A percentile compares a stretch with the other conserved stretches of the same genome.
These are phyloP conservation scores for Aspergillus luchuensis DNA, from an alignment of 2,329 filamentous ascomycete genomes.

Conservation along the genomic window DNA sequence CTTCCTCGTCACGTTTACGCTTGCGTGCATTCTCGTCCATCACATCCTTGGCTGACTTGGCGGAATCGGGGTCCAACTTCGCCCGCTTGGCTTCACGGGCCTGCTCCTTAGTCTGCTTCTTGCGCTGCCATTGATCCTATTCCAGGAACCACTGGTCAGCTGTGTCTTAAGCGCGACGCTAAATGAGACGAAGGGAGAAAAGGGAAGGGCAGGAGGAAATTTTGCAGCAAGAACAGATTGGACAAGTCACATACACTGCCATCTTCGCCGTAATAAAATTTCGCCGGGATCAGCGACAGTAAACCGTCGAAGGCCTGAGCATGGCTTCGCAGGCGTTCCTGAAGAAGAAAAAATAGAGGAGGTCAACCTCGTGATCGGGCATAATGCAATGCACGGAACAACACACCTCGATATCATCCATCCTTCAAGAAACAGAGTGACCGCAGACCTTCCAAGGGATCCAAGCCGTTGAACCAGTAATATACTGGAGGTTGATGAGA, in stretches of 20 bases:
- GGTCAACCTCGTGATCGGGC: slow-evolving; percentile 26
- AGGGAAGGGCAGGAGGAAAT: slow-evolving; percentile 8
- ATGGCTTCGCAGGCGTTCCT: slow-evolving; percentile 54
- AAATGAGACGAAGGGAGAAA: slow-evolving; percentile 15
- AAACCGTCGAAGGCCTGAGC: slow-evolving; percentile 83
- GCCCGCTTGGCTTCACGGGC: slow-evolving; percentile 78
- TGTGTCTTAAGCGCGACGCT: slow-evolving; percentile 18
- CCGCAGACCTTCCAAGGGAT: slow-evolving; percentile 1
- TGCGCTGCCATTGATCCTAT: slow-evolving; percentile 90
- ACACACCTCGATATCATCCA: slow-evolving; percentile 46
- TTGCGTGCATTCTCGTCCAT: slow-evolving; percentile 83
- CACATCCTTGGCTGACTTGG: slow-evolving; percentile 88
- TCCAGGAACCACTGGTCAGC: slow-evolving; percentile 21
- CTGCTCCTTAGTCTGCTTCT: slow-evolving; percentile 93
- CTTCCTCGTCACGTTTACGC: slow-evolving; percentile 71
- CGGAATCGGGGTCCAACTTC: slow-evolving; percentile 88
- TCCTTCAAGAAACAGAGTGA: slow-evolving; percentile 20
- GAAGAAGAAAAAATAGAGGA: slow-evolving; percentile 25
- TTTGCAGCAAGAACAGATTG: slow-evolving; percentile 17
- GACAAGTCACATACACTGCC: slow-evolving; percentile 66
- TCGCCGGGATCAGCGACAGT: slow-evolving; percentile 83
- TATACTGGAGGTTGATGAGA: slow-evolving; percentile 15
- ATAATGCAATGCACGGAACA: slow-evolving; percentile 13
- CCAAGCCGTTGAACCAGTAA: slow-evolving; percentile 10
- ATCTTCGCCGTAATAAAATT: slow-evolving; percentile 87